A percentile compares a stretch with the other conserved stretches of the same genome.
These are phyloP conservation scores for Teunomyces atbi DNA, from an alignment of 805 yeast genomes.

Conservation along the genomic window DNA sequence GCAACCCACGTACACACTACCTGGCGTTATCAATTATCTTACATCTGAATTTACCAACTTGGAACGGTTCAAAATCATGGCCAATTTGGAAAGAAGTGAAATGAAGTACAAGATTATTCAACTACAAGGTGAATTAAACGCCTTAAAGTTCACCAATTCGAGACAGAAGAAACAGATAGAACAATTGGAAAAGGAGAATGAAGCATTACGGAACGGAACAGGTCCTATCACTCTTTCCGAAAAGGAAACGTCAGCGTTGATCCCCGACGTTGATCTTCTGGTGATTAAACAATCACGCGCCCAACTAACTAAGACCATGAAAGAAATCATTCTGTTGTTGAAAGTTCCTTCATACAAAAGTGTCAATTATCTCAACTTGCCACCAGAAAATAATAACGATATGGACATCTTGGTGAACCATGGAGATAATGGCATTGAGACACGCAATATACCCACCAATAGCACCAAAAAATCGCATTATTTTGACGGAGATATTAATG, in stretches of 20 bases:
- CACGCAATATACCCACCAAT: not conserved
- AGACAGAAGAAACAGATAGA: slow-evolving; percentile 39
- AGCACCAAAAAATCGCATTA: slow-evolving; percentile 9
- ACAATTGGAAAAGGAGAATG: slow-evolving; percentile 33
- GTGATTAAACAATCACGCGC: slow-evolving; percentile 30
- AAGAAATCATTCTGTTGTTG: slow-evolving; percentile 32
- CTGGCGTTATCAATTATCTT: slow-evolving; percentile 58
- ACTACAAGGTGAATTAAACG: slow-evolving; percentile 51
- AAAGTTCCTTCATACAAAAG: slow-evolving; percentile 25
- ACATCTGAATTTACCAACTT: slow-evolving; percentile 56
- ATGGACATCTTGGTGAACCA: slow-evolving; percentile 16
- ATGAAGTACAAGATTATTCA: slow-evolving; percentile 52
- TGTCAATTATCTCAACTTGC: slow-evolving; percentile 19
- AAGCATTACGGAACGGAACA: not conserved
- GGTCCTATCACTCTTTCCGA: not conserved
- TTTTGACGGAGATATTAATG: slow-evolving; percentile 7
- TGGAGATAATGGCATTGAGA: slow-evolving; percentile 3
- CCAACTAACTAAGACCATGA: slow-evolving; percentile 35
- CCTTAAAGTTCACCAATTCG: slow-evolving; percentile 40
- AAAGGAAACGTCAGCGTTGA: slow-evolving; percentile 4
- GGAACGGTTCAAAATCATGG: slow-evolving; percentile 43
- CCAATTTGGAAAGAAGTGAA: slow-evolving; percentile 51
- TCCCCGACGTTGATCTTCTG: slow-evolving; percentile 35
- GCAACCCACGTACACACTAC: slow-evolving; percentile 45
- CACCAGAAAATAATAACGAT: slow-evolving; percentile 19